Conservation (phyloP, 1,284 basidiomycete genomes). For the Crepidotus sp. region DNA sequence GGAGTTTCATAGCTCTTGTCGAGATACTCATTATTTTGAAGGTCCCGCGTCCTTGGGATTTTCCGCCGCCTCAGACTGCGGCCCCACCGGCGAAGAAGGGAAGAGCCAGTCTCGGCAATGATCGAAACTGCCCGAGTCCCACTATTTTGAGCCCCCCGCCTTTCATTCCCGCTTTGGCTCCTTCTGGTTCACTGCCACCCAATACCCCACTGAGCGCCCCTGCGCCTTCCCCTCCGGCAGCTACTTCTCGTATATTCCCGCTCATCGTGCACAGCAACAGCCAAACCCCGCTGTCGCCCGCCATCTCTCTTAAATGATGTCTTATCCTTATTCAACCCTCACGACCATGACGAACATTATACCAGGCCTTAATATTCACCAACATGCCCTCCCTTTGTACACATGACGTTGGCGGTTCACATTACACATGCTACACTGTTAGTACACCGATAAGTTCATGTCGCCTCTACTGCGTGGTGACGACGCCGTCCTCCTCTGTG, state of each 20-base stretch:
- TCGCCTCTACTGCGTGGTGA: slow-evolving; percentile 34
- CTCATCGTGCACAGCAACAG: slow-evolving; percentile 6
- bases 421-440: slow-evolving; percentile 3
- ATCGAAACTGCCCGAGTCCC: background rate
- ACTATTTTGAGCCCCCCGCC: background rate
- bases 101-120: background rate
- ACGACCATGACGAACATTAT: background rate
- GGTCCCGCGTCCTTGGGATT: slow-evolving; percentile 71
- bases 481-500: slow-evolving; percentile 39
- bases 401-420: background rate
- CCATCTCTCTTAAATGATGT: slow-evolving; percentile 9
- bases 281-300: slow-evolving; percentile 6
- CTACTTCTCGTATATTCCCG: slow-evolving; percentile 8
- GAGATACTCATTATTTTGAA: slow-evolving; percentile 15
- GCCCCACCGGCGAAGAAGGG: background rate
- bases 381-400: background rate
- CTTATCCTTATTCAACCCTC: slow-evolving; percentile 2
- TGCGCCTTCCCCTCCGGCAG: background rate
- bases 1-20: background rate
- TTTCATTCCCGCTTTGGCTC: slow-evolving; percentile 4
- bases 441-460: background rate
- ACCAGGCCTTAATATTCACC: background rate
- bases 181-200: slow-evolving; percentile 3
- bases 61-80: slow-evolving; percentile 32
- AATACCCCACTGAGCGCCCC: background rate